phyloP scores from a whole-genome alignment of 495 filamentous ascomycete genomes.

The Amniculicola lignicola region DNA sequence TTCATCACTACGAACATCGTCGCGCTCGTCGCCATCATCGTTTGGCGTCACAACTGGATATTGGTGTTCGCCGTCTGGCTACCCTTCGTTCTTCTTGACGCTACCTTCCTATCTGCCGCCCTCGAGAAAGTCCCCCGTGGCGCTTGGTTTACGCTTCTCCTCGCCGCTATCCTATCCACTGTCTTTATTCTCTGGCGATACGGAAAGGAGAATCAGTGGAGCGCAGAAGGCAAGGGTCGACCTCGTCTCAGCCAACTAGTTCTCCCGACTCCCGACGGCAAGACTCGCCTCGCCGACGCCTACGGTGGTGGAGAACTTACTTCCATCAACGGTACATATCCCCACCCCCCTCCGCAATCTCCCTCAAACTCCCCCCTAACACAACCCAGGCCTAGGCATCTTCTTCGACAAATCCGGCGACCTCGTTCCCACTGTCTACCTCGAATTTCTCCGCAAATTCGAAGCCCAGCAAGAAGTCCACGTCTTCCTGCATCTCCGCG shows the following conservation, averaged over 20 bases:
- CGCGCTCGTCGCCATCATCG: slow-evolving; percentile 61
- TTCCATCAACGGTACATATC: too few relatives aligned
- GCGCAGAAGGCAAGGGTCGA: slow-evolving; percentile 58
- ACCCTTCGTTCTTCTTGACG: slow-evolving; percentile 59
- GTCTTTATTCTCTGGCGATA: slow-evolving; percentile 70
- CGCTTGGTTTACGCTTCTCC: slow-evolving; percentile 69
- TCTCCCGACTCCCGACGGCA: slow-evolving; percentile 20
- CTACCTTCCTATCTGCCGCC: slow-evolving; percentile 62
- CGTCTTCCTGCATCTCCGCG: slow-evolving; percentile 41
- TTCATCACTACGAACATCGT: slow-evolving; percentile 73
- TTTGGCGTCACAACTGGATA: slow-evolving; percentile 59
- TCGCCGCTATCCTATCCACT: slow-evolving; percentile 56
- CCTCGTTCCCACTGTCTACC: slow-evolving; percentile 37
- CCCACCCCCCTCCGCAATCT: too few relatives aligned
- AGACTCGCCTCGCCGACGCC: slow-evolving; percentile 23
- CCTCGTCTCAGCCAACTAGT: slow-evolving; percentile 44
- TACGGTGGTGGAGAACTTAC: slow-evolving; percentile 30
- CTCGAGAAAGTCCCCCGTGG: slow-evolving; percentile 68
- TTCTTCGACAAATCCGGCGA: slow-evolving; percentile 44
- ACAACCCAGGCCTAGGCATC: slow-evolving; percentile 39
- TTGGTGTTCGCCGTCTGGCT: slow-evolving; percentile 61
- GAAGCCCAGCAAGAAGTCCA: slow-evolving; percentile 35
- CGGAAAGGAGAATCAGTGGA: slow-evolving; percentile 73
- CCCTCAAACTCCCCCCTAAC: too few relatives aligned
- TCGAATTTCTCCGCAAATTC: slow-evolving; percentile 40